Conservation (phyloP, 331 rosid genomes). For the Malus hybrid region DNA sequence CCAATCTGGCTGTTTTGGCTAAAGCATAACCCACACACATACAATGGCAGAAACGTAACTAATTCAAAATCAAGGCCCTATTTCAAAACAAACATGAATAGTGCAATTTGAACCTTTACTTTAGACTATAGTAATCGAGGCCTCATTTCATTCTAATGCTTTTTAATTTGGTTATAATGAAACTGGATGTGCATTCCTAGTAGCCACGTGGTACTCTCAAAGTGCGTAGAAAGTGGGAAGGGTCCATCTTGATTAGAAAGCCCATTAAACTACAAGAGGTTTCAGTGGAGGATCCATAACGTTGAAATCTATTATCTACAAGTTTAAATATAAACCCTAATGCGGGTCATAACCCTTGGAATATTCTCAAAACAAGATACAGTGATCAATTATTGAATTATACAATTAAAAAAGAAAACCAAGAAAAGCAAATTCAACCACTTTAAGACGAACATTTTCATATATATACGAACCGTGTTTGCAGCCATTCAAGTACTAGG, state of each 20-base stretch:
- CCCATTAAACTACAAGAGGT: conserved; percentile 17
- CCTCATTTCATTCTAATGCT: too few relatives aligned
- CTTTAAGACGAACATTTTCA: background rate
- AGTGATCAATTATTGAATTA: background rate
- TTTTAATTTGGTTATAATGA: too few relatives aligned
- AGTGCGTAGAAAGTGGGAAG: conserved; percentile 30
- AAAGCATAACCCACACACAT: too few relatives aligned
- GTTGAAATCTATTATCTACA: background rate
- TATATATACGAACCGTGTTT: conserved; percentile 20
- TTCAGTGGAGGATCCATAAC: conserved; percentile 45
- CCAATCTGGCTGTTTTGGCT: too few relatives aligned
- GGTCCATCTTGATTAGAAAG: conserved; percentile 25
- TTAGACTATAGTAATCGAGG: too few relatives aligned
- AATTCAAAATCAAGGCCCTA: too few relatives aligned
- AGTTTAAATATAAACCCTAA: background rate
- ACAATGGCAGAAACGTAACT: too few relatives aligned
- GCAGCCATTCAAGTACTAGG: background rate
- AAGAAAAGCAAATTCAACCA: background rate
- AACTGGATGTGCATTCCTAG: background rate
- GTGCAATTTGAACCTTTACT: too few relatives aligned
- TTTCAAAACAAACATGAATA: too few relatives aligned
- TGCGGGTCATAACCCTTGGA: background rate
- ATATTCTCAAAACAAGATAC: conserved; percentile 18
- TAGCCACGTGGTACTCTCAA: conserved; percentile 20
- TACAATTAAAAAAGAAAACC: background rate